Base-by-base conservation (phyloP, 257 asterid species). In the Anisodus acutangulus region DNA sequence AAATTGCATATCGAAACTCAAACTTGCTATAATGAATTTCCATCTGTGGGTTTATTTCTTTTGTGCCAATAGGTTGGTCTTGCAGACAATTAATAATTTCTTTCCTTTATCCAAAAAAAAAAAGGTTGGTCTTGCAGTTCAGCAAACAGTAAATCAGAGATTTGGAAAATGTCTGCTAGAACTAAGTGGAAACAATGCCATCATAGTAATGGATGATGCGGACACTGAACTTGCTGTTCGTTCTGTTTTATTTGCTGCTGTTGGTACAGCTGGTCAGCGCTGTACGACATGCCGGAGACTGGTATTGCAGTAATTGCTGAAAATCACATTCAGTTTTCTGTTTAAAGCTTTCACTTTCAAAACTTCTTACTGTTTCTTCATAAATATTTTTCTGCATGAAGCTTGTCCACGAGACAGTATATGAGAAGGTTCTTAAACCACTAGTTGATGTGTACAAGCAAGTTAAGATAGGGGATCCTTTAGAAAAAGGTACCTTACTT, bases 201-300 rank as follows among this genome's bases (percentile, higher is more conserved):
- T 97, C 84, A 91, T 95, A 47, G 90, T 97, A 84, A 97, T 95
- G 99, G 99, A 95, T 76, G 99, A 95, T 88, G 98, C 97, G 4
- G 97, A 97, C 80, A 85, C 88, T 59, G 95, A 97, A 87, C 98
- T 97, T 70, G 98, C 97, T 41, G 98, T 94, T 84, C 98, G 96
- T 58, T 92, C 99, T 35, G 94, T 97, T 86, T 72, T 97, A 76
- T 97, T 97, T 86, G 99, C 99, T 57, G 99, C 98, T 78, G 98
- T 97, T 83, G 98, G 99, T 86, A 95, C 98, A 22, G 99, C 98
- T 90, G 99, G 99, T 78, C 99, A 97, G 87, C 94, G 99, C 83
- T 97, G 99, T 87, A 95, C 99, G 10, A 93, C 98, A 15, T 97
- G 99, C 90, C 97, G 99, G 80, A 93, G 99, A 89, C 91, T 97